Percentiles rank a stretch among this genome's conserved stretches.
phyloP scores from a whole-genome alignment of 1,284 basidiomycete genomes.

The Anthracocystis panici-leucophaei region DNA sequence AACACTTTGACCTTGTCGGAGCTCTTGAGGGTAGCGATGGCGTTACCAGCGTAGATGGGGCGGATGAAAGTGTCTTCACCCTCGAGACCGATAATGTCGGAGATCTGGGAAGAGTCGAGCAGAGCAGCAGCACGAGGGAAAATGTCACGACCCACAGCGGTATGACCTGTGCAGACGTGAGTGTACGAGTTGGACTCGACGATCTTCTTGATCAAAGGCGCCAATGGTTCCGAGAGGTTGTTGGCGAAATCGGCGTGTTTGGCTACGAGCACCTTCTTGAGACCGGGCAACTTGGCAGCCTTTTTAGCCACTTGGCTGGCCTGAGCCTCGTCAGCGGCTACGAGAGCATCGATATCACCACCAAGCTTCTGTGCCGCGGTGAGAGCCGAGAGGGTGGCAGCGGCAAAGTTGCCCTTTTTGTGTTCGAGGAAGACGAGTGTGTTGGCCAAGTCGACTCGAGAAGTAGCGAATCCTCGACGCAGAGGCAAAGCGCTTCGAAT shows the following conservation, averaged over 20 bases:
- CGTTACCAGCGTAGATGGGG: conserved; percentile 98
- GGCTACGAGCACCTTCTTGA: conserved; percentile 71
- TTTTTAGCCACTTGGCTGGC: conserved; percentile 79
- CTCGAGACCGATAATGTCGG: conserved; percentile 91
- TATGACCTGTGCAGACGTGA: conserved; percentile 87
- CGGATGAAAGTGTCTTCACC: conserved; percentile 84
- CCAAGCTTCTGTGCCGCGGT: conserved; percentile 85
- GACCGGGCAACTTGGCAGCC: conserved; percentile 81
- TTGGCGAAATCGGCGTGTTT: conserved; percentile 72
- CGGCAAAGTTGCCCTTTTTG: conserved; percentile 82
- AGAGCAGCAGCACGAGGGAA: conserved; percentile 88
- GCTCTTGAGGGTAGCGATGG: conserved; percentile 90
- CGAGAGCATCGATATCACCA: conserved; percentile 88
- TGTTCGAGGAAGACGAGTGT: conserved; percentile 90
- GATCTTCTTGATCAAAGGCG: conserved; percentile 73
- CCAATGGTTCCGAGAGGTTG: conserved; percentile 70
- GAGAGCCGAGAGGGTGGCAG: conserved; percentile 87
- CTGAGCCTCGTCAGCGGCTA: conserved; percentile 81
- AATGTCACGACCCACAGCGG: conserved; percentile 79
- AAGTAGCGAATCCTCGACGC: conserved; percentile 58
- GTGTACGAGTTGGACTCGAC: conserved; percentile 75
- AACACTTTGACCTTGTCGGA: conserved; percentile 88
- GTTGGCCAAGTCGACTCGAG: conserved; percentile 64
- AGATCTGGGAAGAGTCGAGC: conserved; percentile 79
- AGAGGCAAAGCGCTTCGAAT: conserved; percentile 29